These are phyloP conservation scores for Oldenlandia corymbosa DNA, from an alignment of 257 asterid genomes.

Conservation along the genomic window DNA sequence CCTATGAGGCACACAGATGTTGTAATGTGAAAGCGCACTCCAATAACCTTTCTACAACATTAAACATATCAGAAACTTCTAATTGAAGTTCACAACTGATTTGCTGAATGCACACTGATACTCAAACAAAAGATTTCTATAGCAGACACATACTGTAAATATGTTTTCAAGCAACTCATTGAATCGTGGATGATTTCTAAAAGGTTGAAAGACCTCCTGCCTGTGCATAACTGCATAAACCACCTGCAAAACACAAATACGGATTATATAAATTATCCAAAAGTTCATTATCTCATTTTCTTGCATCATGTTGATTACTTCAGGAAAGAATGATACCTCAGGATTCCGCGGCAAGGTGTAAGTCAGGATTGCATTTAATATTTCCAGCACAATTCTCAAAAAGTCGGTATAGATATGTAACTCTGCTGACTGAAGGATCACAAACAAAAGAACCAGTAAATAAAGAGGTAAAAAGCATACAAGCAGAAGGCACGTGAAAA, in stretches of 20 bases:
- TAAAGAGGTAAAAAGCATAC: neutral
- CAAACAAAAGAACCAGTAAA: neutral
- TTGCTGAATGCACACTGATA: slow-evolving; percentile 4
- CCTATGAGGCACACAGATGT: slow-evolving; percentile 33
- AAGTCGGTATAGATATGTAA: slow-evolving; percentile 79
- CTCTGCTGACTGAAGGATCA: slow-evolving; percentile 65
- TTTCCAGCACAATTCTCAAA: slow-evolving; percentile 85
- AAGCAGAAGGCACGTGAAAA: neutral
- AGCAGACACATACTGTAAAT: slow-evolving; percentile 41
- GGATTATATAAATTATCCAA: neutral
- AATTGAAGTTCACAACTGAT: neutral
- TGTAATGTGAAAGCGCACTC: neutral
- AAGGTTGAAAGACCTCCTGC: slow-evolving; percentile 90
- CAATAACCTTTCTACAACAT: neutral
- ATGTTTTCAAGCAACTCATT: slow-evolving; percentile 85
- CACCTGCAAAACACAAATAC: slow-evolving; percentile 50
- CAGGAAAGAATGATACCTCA: slow-evolving; percentile 48
- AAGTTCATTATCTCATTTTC: neutral
- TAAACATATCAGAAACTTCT: neutral
- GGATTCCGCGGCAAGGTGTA: slow-evolving; percentile 86
- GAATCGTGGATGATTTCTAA: slow-evolving; percentile 90
- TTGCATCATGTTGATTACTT: neutral
- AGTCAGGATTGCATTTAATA: slow-evolving; percentile 70
- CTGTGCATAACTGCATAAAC: slow-evolving; percentile 92
- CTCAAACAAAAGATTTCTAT: neutral